Evolutionary conservation across 306 rosid genomes (phyloP).

Genomic region (Dryas octopetala): DNA sequence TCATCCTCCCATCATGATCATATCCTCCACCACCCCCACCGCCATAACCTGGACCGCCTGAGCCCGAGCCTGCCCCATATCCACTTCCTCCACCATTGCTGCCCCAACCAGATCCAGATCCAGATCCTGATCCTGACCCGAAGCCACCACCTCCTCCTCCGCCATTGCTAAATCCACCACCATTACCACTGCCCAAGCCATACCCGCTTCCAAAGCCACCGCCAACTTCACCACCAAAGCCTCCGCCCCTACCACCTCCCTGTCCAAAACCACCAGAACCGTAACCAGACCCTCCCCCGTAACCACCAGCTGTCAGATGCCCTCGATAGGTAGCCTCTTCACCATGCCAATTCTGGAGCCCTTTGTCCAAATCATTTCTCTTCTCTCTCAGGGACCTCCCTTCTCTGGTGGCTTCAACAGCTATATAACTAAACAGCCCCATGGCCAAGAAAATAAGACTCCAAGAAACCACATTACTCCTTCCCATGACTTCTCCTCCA

Average conservation of each 20-base stretch:
- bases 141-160: conserved; percentile 20
- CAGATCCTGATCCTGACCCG: neutral
- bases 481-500: conserved; percentile 26
- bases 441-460: conserved; percentile 24
- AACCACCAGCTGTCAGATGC: conserved; percentile 25
- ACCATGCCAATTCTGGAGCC: neutral
- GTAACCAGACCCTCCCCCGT: conserved; percentile 35
- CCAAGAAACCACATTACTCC: conserved; percentile 21
- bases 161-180: conserved; percentile 16
- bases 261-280: conserved; percentile 32
- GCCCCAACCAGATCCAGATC: neutral
- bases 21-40: conserved; percentile 21
- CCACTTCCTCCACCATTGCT: conserved; percentile 18
- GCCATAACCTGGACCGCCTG: neutral
- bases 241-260: conserved; percentile 29
- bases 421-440: conserved; percentile 10
- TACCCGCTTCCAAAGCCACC: conserved; percentile 4
- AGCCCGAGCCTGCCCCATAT: conserved; percentile 5
- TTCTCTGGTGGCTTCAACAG: conserved; percentile 34
- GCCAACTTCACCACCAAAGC: conserved; percentile 12
- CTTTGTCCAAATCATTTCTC: conserved; percentile 11
- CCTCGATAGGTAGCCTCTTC: neutral
- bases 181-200: conserved; percentile 28
- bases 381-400: conserved; percentile 17
- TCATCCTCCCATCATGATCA: conserved; percentile 8